Base-by-base conservation (phyloP, 2,329 filamentous ascomycete species). In the Penicillium glabrum region DNA sequence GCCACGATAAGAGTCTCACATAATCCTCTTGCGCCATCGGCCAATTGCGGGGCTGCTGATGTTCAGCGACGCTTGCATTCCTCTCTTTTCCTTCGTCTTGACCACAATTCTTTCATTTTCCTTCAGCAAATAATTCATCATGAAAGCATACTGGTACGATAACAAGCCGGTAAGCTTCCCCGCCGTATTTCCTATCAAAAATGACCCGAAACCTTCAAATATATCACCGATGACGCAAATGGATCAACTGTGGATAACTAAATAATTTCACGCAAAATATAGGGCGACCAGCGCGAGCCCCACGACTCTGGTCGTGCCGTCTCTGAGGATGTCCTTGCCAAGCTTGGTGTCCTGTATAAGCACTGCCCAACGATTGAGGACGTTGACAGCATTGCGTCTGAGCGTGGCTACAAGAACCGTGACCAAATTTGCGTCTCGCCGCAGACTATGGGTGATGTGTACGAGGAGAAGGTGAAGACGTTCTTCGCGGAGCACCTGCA, bases 401-500 rank as follows among this genome's bases (percentile, higher is more conserved):
- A 89, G 63, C 89, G 93, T 58, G 83, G 85, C 67, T 98, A 99
- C 83, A 93, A 89, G 80, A 97, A 98, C 81, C 89, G 93, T 56
- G 95, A 99, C 79, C 88, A 96, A 77, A 90, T 98, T 73, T 90
- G 85, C 58, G 90, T 99, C 23, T 96, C 91, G 8, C 93, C 93
- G 0, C 81, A 87, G 61, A 89, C 86, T 62, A 91, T 98, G 88
- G 92, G 91, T 55, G 89, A 85, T 39, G 78, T 86, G 45, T 99
- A 98, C 79, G 93, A 99, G 77, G 85, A 89, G 61, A 98, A 98
- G 77, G 91, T 99, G 61, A 93, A 91, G 79, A 86, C 78, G 64
- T 99, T 99, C 80, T 99, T 98, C 80, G 75, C 89, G 67, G 95
- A 99, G 82, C 95, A 99, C 75, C 76, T 99, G 68, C 95, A 99